phyloP scores from a whole-genome alignment of 805 yeast genomes.

The Candida suzukii region DNA sequence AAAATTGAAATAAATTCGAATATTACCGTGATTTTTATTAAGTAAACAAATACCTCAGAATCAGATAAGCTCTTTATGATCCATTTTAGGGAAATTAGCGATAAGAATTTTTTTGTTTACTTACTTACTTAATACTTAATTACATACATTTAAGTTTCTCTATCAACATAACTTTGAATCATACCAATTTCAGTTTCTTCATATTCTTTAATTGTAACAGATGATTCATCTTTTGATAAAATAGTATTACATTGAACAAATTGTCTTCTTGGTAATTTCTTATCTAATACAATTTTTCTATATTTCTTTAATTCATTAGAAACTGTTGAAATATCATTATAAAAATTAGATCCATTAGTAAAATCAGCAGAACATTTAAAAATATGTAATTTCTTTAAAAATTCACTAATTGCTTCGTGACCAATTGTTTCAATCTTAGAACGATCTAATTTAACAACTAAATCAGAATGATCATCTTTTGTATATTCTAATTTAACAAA shows the following conservation, averaged over 20 bases:
- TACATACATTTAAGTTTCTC: conserved; percentile 29
- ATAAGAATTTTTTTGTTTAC: not conserved
- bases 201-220: conserved; percentile 65
- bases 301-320: conserved; percentile 54
- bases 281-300: conserved; percentile 60
- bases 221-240: conserved; percentile 24
- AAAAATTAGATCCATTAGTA: conserved; percentile 55
- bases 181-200: conserved; percentile 67
- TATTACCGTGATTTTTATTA: too few species aligned
- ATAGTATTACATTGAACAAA: conserved; percentile 76
- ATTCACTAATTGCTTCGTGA: conserved; percentile 65
- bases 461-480: conserved; percentile 47
- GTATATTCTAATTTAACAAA: conserved; percentile 49
- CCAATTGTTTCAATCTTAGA: conserved; percentile 62
- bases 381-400: conserved; percentile 64
- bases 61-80: not conserved
- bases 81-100: not conserved
- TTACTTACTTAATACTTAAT: not conserved
- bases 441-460: conserved; percentile 52
- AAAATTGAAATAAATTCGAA: too few species aligned
- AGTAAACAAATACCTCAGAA: too few species aligned
- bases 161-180: conserved; percentile 69
- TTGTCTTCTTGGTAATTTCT: conserved; percentile 80
- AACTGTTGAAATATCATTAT: conserved; percentile 61
- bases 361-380: conserved; percentile 76